phyloP scores from a whole-genome alignment of 2,329 filamentous ascomycete genomes.

The Diaporthe citri region DNA sequence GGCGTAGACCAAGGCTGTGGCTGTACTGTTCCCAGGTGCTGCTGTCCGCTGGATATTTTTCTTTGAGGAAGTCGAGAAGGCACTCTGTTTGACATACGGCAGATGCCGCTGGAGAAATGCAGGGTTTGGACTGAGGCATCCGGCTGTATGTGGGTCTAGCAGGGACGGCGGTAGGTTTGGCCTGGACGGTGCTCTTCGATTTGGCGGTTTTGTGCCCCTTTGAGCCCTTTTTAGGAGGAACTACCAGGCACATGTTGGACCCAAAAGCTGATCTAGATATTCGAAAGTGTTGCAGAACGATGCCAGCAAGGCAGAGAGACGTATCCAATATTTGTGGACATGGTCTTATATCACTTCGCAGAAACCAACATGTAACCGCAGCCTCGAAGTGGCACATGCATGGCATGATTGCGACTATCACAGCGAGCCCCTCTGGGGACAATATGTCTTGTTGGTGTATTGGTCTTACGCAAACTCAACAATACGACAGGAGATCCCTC shows the following conservation, averaged over 20 bases:
- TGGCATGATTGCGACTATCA: not conserved
- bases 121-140: not conserved
- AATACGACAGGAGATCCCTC: not conserved
- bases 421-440: not conserved
- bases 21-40: not conserved
- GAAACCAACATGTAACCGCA: not conserved
- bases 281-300: not conserved
- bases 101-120: not conserved
- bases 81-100: not conserved
- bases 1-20: not conserved
- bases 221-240: slow-evolving; percentile 8
- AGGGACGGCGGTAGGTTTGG: not conserved
- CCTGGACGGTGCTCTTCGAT: not conserved
- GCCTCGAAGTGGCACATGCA: not conserved
- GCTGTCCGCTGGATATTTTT: not conserved
- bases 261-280: not conserved
- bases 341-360: not conserved
- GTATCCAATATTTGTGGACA: not conserved
- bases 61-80: slow-evolving; percentile 5
- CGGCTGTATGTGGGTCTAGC: slow-evolving; percentile 1
- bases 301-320: too few species aligned
- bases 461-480: not conserved
- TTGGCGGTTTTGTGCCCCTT: not conserved
- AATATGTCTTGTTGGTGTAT: slow-evolving; percentile 4
- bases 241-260: slow-evolving; percentile 18